Evolutionary conservation across 257 asterid genomes (phyloP).

Genomic region (Salvia rosmarinus): DNA sequence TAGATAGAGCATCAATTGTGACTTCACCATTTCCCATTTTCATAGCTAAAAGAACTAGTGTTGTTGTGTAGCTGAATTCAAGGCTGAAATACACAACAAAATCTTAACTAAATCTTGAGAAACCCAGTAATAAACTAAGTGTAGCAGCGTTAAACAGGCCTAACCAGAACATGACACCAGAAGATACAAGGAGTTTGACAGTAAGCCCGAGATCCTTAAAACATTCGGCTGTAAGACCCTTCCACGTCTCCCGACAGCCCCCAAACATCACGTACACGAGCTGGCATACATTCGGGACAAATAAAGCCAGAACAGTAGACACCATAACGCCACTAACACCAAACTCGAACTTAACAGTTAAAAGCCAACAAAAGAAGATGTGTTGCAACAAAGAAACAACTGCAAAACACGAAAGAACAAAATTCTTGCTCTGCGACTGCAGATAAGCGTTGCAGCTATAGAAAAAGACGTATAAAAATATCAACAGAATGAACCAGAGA

Average conservation of each 20-base stretch:
- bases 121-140: too few relatives aligned
- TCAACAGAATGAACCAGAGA: slow-evolving; percentile 58
- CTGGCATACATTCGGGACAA: slow-evolving; percentile 69
- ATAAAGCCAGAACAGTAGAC: slow-evolving; percentile 55
- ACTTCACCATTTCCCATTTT: slow-evolving; percentile 63
- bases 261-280: slow-evolving; percentile 49
- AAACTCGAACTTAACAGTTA: slow-evolving; percentile 46
- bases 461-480: slow-evolving; percentile 46
- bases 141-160: too few relatives aligned
- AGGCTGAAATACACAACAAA: slow-evolving; percentile 40
- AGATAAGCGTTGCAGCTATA: slow-evolving; percentile 68
- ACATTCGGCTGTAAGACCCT: slow-evolving; percentile 53
- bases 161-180: slow-evolving; percentile 84
- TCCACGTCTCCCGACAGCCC: slow-evolving; percentile 78
- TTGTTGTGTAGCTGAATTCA: slow-evolving; percentile 65
- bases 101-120: too few relatives aligned
- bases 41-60: slow-evolving; percentile 62
- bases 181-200: slow-evolving; percentile 60
- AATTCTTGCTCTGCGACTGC: slow-evolving; percentile 77
- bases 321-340: slow-evolving; percentile 66
- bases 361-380: slow-evolving; percentile 49
- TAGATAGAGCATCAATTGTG: slow-evolving; percentile 67
- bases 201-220: slow-evolving; percentile 67
- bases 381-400: slow-evolving; percentile 46
- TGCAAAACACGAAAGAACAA: slow-evolving; percentile 54